phyloP scores from a whole-genome alignment of 257 asterid species.

The Nicotiana paniculata region DNA sequence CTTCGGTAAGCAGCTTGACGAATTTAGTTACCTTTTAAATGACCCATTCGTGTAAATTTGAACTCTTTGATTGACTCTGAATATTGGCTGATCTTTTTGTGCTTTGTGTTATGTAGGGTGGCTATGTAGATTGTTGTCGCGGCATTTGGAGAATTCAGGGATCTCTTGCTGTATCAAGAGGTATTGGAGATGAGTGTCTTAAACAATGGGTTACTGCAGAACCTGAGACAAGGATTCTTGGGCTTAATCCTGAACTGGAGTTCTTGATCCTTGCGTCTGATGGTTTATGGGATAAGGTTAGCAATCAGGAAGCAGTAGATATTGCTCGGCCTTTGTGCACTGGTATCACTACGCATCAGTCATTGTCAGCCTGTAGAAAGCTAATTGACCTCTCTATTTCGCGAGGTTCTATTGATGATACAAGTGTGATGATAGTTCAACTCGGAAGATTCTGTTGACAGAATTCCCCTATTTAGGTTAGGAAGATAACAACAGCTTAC shows the following conservation, averaged over 20 bases:
- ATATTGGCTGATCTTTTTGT: constrained; percentile 14
- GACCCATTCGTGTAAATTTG: no score
- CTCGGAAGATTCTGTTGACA: constrained; percentile 18
- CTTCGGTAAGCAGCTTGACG: constrained; percentile 38
- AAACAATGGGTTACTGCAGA: constrained; percentile 82
- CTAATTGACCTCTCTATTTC: constrained; percentile 64
- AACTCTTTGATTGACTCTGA: not conserved
- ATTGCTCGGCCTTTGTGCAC: constrained; percentile 41
- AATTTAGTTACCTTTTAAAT: no score
- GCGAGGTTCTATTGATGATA: constrained; percentile 73
- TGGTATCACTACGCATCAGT: constrained; percentile 28
- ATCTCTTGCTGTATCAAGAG: constrained; percentile 77
- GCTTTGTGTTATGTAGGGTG: constrained; percentile 43
- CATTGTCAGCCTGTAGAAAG: constrained; percentile 57
- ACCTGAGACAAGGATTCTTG: constrained; percentile 56
- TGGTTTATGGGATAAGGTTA: constrained; percentile 92
- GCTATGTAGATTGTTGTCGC: constrained; percentile 59
- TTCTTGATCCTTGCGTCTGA: constrained; percentile 87
- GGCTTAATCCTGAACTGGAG: constrained; percentile 52
- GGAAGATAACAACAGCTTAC: not conserved
- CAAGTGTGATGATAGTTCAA: constrained; percentile 60
- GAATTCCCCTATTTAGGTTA: not conserved
- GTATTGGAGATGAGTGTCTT: constrained; percentile 77
- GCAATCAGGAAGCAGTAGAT: constrained; percentile 82
- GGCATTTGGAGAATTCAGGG: constrained; percentile 84